Evolutionary conservation across 2,329 filamentous ascomycete species (phyloP), one percentile per base, ranked within the genome.

Genomic region (Paecilomyces niveus): DNA sequence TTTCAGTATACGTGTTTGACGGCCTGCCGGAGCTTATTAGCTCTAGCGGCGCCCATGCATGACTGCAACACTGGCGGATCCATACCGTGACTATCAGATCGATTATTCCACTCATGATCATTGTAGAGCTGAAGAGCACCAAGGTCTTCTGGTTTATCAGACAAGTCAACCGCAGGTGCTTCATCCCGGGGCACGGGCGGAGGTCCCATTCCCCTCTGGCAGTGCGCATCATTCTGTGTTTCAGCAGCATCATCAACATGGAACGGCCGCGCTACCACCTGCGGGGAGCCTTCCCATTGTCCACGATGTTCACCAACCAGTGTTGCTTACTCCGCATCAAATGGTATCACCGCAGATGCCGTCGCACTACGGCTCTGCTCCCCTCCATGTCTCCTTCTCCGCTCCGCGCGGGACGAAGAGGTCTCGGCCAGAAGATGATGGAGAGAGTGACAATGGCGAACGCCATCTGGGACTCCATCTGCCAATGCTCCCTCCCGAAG

Each of bases 11-110:
- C 59, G 54, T 54, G 58, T 61, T 59, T 61, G 65, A 63, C 63
- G 68, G 68, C 70, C 85, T 85, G 86, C 85, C 84, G 86, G 86
- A 84, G 86, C 85, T 85, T 83, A 59, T 59, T 61, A 82, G 86
- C 85, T 89, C 86, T 89, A 86, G 86, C 85, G 85, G 85, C 82
- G 85, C 84, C 85, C 83, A 88, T 88, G 85, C 77, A 83, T 83
- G 77, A 83, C 80, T 81, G 84, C 79, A 83, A 88, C 84, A 80
- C 84, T 89, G 84, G 85, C 85, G 82, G 82, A 84, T 82, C 85
- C 86, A 77, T 90, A 89, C 81, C 84, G 85, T 82, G 84, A 86
- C 80, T 88, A 88, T 81, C 84, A 87, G 83, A 85, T 89, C 82
- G 85, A 88, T 74, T 89, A 89, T 79, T 82, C 85, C 78, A 80